Base-by-base conservation (phyloP, 1,139 yeast genomes). In the Geotrichum macrosporum region DNA sequence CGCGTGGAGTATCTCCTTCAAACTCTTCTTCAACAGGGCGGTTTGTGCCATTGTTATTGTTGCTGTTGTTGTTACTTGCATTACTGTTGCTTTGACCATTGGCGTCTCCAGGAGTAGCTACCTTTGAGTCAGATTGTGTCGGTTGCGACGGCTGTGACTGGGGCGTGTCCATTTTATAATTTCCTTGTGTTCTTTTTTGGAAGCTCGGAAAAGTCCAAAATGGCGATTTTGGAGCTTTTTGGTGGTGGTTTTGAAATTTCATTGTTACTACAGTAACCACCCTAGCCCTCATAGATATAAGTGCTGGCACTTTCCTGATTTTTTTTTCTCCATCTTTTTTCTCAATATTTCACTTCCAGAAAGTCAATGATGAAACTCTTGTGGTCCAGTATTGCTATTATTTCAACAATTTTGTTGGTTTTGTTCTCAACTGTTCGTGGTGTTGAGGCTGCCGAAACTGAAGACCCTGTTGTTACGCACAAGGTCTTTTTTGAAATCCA, bases 401-500 rank as follows among this genome's bases (percentile, higher is more conserved):
- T 57, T n/a, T 41, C 46, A 12, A 36, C 42, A 22, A 31, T 40
- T 32, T 40, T 48, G 20, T 30, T 50, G 27, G 43, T 48, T 13
- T 35, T 46, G 10, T 27, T 47, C 29, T 40, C 50, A 9, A 21
- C 39, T 29, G 33, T 50, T 30, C 44, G 48, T 32, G 48, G 46
- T 9, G 50, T 42, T 20, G 41, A 40, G 16, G 44, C 51, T 26
- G 47, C 42, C n/a, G n/a, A n/a, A n/a, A n/a, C n/a, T 20, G 44
- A 29, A 21, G 75, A 76, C 57, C 84, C 86, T 36, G 74, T 73
- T 41, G 65, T 83, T 62, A 83, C 92, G 56, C 72, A 77, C 66
- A 82, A 80, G 68, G 96, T 92, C 30, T 92, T 71, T 70, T 87
- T 92, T 59, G 97, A 92, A 62, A 74, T 92, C 55, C 76, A 81